A percentile compares a stretch with the other conserved stretches of the same genome.
phyloP scores from a whole-genome alignment of 805 yeast genomes.

The Kuraishia piskuri region DNA sequence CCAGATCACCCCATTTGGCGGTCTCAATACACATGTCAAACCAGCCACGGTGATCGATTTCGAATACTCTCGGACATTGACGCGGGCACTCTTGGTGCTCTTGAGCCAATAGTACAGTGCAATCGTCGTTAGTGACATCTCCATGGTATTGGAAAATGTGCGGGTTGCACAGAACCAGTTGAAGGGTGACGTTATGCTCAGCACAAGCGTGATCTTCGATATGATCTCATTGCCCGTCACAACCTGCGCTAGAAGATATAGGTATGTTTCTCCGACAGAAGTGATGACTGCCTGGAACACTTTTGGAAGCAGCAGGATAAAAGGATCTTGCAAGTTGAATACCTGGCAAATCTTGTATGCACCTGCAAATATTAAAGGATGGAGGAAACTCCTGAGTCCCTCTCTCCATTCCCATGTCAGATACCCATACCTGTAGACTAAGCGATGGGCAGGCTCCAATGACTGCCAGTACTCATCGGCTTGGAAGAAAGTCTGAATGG shows the following conservation, averaged over 20 bases:
- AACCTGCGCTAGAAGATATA: constrained; percentile 33
- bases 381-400: constrained; percentile 67
- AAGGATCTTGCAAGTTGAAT: constrained; percentile 26
- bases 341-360: constrained; percentile 27
- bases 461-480: constrained; percentile 95
- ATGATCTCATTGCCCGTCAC: constrained; percentile 22
- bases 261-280: constrained; percentile 58
- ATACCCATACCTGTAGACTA: constrained; percentile 72
- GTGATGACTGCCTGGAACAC: constrained; percentile 62
- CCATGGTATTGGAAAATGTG: constrained; percentile 80
- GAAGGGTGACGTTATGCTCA: constrained; percentile 61
- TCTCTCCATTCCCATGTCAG: constrained; percentile 92
- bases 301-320: constrained; percentile 50
- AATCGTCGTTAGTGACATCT: constrained; percentile 57
- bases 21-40: constrained; percentile 64
- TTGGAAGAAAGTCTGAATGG: constrained; percentile 75
- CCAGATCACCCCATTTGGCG: constrained; percentile 83
- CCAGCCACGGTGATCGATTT: constrained; percentile 45
- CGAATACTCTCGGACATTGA: constrained; percentile 15
- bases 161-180: constrained; percentile 78
- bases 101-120: constrained; percentile 66
- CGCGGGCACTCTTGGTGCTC: not conserved
- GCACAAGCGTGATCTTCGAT: constrained; percentile 33
- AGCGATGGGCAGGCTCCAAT: constrained; percentile 80
- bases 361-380: constrained; percentile 63